Evolutionary conservation across 2,329 filamentous ascomycete species (phyloP).

Genomic region (Aschersonia sp.): DNA sequence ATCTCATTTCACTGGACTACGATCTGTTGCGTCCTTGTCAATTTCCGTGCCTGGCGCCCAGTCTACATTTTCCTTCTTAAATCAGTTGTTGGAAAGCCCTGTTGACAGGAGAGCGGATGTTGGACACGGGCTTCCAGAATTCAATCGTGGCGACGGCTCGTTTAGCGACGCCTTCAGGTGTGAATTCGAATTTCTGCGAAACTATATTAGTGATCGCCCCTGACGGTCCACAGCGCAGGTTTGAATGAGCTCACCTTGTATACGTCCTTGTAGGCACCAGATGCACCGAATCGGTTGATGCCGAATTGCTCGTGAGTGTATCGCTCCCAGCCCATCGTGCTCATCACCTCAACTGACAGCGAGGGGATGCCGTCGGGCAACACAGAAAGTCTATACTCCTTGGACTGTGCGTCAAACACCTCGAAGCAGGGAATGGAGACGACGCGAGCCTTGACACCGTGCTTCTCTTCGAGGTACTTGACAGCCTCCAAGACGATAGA

Average conservation of each 20-base stretch:
- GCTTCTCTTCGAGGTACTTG: constrained; percentile 80
- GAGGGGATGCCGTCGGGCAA: constrained; percentile 89
- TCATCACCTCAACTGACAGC: constrained; percentile 91
- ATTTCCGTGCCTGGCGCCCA: not conserved
- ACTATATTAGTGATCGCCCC: constrained; percentile 19
- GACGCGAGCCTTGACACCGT: constrained; percentile 76
- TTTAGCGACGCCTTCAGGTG: constrained; percentile 91
- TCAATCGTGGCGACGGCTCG: constrained; percentile 82
- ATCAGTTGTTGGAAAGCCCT: constrained; percentile 95
- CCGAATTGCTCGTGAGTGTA: constrained; percentile 99
- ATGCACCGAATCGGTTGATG: constrained; percentile 97
- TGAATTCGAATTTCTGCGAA: constrained; percentile 94
- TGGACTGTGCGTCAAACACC: constrained; percentile 85
- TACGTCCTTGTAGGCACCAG: constrained; percentile 92
- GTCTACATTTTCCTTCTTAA: constrained; percentile 33
- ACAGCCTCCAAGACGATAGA: constrained; percentile 84
- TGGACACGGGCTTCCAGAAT: constrained; percentile 90
- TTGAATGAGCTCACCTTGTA: constrained; percentile 54
- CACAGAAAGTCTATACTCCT: constrained; percentile 89
- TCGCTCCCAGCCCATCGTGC: constrained; percentile 95
- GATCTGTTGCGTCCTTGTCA: not conserved
- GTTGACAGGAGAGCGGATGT: constrained; percentile 90
- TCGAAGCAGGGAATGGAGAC: constrained; percentile 96
- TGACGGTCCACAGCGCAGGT: not conserved
- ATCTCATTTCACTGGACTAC: no score